Conservation (phyloP, 2,329 filamentous ascomycete species). For the Verticillium zaregamsianum region DNA sequence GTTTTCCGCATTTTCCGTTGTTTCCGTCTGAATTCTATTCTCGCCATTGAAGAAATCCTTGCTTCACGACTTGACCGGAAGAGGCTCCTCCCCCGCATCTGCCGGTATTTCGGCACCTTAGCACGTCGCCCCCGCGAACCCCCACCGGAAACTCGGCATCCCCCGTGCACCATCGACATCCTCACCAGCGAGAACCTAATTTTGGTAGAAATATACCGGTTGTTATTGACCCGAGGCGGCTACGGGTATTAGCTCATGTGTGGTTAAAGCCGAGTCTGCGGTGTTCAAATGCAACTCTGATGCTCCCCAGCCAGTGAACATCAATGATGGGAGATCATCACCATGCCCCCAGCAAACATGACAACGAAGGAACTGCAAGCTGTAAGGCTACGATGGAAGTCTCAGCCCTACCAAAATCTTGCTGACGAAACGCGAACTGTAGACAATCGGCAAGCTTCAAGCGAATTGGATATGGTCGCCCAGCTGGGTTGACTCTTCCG, state of each 20-base stretch:
- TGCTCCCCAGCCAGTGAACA: not conserved
- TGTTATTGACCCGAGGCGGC: not conserved
- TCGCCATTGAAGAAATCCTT: not conserved
- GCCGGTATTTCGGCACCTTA: not conserved
- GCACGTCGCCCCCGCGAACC: not conserved
- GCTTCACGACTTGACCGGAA: not conserved
- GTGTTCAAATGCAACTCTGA: not conserved
- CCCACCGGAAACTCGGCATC: not conserved
- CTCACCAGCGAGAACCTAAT: not conserved
- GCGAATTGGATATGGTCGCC: constrained; percentile 33
- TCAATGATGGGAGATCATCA: too few relatives aligned
- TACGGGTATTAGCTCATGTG: not conserved
- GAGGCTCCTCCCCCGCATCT: not conserved
- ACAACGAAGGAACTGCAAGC: not conserved
- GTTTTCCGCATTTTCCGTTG: not conserved
- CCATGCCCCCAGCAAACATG: not conserved
- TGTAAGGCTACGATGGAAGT: not conserved
- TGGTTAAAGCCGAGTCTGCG: not conserved
- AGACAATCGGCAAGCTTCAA: constrained; percentile 28
- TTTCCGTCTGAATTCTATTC: not conserved
- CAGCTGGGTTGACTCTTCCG: constrained; percentile 26
- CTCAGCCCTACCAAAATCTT: not conserved
- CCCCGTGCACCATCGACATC: not conserved
- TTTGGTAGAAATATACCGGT: not conserved
- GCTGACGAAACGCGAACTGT: not conserved